Percentiles rank a stretch among this genome's conserved stretches.
Conservation (phyloP, 2,329 filamentous ascomycete species). For the Cryphonectria carpinicola region DNA sequence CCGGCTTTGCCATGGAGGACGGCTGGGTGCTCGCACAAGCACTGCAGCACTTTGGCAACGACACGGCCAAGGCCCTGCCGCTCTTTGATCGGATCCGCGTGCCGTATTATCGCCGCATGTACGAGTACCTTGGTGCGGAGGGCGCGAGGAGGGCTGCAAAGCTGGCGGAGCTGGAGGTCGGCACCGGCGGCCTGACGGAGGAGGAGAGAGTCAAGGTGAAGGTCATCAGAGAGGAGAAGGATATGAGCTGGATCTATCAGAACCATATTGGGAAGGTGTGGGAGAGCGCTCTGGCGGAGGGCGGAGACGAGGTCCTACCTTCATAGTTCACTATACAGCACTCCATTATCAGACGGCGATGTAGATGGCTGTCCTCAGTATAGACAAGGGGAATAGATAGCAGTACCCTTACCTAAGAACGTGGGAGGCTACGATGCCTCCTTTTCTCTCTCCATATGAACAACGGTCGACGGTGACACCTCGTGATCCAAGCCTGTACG, state of each 20-base stretch:
- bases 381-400: no score
- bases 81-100: constrained; percentile 37
- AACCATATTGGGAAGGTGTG: constrained; percentile 30
- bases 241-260: constrained; percentile 31
- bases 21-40: constrained; percentile 37
- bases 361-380: not conserved
- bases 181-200: constrained; percentile 19
- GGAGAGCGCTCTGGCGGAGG: constrained; percentile 17
- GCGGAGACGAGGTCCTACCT: not conserved
- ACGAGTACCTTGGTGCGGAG: constrained; percentile 26
- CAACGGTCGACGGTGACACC: no score
- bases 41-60: constrained; percentile 34
- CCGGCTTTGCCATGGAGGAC: constrained; percentile 43
- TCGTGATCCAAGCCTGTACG: no score
- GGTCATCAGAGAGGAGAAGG: constrained; percentile 27
- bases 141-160: constrained; percentile 20
- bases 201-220: constrained; percentile 29
- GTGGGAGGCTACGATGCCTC: not conserved
- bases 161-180: constrained; percentile 24
- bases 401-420: not conserved
- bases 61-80: constrained; percentile 32
- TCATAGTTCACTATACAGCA: not conserved
- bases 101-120: constrained; percentile 39
- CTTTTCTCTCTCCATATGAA: no score
- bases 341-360: not conserved